Evolutionary conservation across 2,329 filamentous ascomycete genomes (phyloP), one percentile per base, ranked within the genome.

Genomic region (Trichophyton rubrum): DNA sequence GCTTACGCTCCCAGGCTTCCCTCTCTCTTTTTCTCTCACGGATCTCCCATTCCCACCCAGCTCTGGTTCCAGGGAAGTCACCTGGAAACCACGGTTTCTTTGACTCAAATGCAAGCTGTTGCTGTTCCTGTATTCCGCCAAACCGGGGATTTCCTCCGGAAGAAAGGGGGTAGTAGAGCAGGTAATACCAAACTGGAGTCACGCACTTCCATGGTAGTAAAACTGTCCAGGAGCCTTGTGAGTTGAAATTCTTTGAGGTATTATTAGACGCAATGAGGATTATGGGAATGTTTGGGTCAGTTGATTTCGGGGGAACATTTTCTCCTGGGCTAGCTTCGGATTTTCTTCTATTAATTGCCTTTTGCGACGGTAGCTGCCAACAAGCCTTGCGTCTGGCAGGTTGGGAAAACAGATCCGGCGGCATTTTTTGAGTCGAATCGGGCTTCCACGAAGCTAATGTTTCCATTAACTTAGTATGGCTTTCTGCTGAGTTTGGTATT

Each of bases 161-260:
- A 0, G 85, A 87, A 0, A 95, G 78, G 0, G 89, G 89, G 62
- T 86, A 90, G 69, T 90, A 90, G 74, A 95, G 86, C 13, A 97
- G 75, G 55, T 84, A 85, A 67, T 92, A 87, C 93, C 93, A 99
- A 35, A 96, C 79, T 0, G 89, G 84, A 40, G 84, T 78, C 40
- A 97, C 87, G 67, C 89, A 96, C 69, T 89, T 90, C 90, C 92
- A 96, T 0, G 93, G 93, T 2, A 93, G 80, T 24, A 97, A 78
- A 1, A 97, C 71, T 0, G 86, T 93, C 90, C 90, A 97, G 0
- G 80, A 85, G 0, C 87, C 86, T 56, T 87, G 84, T 1, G 78
- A 75, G 55, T 80, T 80, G 9, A 72, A 75, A 41, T 74, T 74
- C 33, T 67, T 73, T 5, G 67, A 63, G n/a, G 58, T 24, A 45